These are phyloP conservation scores for Candida sanyaensis DNA, from an alignment of 1,139 yeast genomes.

Conservation along the genomic window DNA sequence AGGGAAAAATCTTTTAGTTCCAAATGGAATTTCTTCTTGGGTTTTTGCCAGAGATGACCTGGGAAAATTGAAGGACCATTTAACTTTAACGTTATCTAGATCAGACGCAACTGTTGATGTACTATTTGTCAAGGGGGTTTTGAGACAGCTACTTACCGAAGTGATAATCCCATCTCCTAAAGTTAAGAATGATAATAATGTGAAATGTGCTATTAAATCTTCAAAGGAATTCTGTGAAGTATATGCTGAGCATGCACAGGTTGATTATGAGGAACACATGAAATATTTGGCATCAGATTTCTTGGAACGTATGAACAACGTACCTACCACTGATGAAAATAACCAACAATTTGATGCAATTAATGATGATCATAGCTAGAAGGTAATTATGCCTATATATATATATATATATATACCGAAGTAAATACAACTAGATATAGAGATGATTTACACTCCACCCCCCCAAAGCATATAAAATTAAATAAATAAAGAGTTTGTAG, in stretches of 20 bases:
- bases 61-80: slow-evolving; percentile 23
- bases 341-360: too few species aligned
- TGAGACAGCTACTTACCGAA: neutral
- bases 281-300: neutral
- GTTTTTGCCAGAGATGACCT: slow-evolving; percentile 13
- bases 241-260: slow-evolving; percentile 26
- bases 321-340: neutral
- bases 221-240: slow-evolving; percentile 27
- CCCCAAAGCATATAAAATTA: too few species aligned
- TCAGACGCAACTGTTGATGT: slow-evolving; percentile 35
- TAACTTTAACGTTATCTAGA: slow-evolving; percentile 34
- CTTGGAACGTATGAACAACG: neutral
- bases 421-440: too few species aligned
- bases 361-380: too few species aligned
- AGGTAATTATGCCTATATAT: too few species aligned
- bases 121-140: slow-evolving; percentile 29
- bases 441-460: too few species aligned
- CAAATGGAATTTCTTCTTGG: slow-evolving; percentile 39
- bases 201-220: slow-evolving; percentile 30
- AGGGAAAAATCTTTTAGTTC: slow-evolving; percentile 30
- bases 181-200: slow-evolving; percentile 30
- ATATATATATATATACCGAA: too few species aligned
- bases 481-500: too few species aligned
- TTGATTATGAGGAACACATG: neutral
- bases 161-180: neutral